These are phyloP conservation scores for Neocatenulostroma microsporum DNA, from an alignment of 2,329 filamentous ascomycete genomes.

Conservation along the genomic window DNA sequence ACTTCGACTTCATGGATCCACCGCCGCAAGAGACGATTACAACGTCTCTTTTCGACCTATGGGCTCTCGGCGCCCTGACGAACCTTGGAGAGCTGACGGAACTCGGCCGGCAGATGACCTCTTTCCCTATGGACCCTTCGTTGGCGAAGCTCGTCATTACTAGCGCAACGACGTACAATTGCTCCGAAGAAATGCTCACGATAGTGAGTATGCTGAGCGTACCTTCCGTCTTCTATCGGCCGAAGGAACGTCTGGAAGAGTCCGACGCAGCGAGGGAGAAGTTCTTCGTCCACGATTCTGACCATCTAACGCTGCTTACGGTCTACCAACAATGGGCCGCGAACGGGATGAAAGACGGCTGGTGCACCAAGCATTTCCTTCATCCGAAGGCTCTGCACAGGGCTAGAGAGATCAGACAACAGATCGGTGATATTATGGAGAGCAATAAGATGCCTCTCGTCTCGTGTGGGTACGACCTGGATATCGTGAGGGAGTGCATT, in stretches of 20 bases:
- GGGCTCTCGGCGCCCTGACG: slow-evolving; percentile 88
- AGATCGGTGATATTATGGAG: slow-evolving; percentile 87
- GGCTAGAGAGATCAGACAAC: slow-evolving; percentile 89
- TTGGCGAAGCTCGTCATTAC: slow-evolving; percentile 91
- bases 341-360: slow-evolving; percentile 81
- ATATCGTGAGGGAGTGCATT: slow-evolving; percentile 89
- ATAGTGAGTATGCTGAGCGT: slow-evolving; percentile 98
- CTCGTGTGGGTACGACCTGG: slow-evolving; percentile 94
- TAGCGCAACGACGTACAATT: slow-evolving; percentile 59
- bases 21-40: slow-evolving; percentile 96
- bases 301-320: slow-evolving; percentile 90
- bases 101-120: slow-evolving; percentile 87
- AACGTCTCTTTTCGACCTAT: slow-evolving; percentile 93
- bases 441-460: slow-evolving; percentile 82
- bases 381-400: slow-evolving; percentile 89
- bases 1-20: slow-evolving; percentile 99
- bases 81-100: slow-evolving; percentile 87
- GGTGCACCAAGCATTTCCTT: slow-evolving; percentile 89
- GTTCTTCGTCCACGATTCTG: slow-evolving; percentile 96
- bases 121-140: slow-evolving; percentile 96
- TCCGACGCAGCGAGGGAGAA: slow-evolving; percentile 93
- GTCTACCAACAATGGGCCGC: slow-evolving; percentile 94
- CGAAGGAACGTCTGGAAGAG: slow-evolving; percentile 93
- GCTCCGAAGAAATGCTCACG: slow-evolving; percentile 95
- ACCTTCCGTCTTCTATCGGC: slow-evolving; percentile 91